Conservation (phyloP, 2,329 filamentous ascomycete genomes). For the Chaetomium olivaceum region DNA sequence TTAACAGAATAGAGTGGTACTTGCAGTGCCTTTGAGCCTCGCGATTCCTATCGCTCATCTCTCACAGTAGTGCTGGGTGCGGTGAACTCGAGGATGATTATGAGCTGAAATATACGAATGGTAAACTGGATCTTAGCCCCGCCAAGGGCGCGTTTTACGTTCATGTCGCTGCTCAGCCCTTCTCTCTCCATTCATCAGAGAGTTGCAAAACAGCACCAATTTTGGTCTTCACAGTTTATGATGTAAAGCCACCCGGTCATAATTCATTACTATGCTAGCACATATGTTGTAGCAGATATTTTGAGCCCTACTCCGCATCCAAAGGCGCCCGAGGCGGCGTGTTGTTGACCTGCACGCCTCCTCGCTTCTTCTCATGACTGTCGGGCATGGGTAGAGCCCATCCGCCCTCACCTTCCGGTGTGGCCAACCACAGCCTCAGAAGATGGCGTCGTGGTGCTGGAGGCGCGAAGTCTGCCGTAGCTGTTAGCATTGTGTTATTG, state of each 20-base stretch:
- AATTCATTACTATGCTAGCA: neutral
- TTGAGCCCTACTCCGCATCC: slow-evolving; percentile 66
- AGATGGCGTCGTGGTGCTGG: slow-evolving; percentile 73
- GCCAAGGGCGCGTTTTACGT: no score
- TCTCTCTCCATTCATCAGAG: no score
- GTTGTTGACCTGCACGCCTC: slow-evolving; percentile 85
- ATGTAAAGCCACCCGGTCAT: neutral
- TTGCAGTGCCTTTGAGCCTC: no score
- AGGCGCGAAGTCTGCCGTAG: slow-evolving; percentile 52
- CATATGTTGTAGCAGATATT: neutral
- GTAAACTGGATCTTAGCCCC: no score
- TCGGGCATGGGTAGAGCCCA: slow-evolving; percentile 85
- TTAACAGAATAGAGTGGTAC: no score
- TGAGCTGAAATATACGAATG: no score
- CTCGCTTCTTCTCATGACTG: slow-evolving; percentile 79
- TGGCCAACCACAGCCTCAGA: slow-evolving; percentile 81
- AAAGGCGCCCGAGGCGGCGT: slow-evolving; percentile 71
- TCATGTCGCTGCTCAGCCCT: no score
- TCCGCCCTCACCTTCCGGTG: slow-evolving; percentile 78
- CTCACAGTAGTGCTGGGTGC: no score
- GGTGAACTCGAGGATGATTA: no score
- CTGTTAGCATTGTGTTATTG: neutral
- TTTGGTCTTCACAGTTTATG: neutral
- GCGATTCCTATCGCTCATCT: no score
- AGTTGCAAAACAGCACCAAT: no score